Base-by-base conservation (phyloP, 1,284 basidiomycete genomes). In the Fistulina hepatica region DNA sequence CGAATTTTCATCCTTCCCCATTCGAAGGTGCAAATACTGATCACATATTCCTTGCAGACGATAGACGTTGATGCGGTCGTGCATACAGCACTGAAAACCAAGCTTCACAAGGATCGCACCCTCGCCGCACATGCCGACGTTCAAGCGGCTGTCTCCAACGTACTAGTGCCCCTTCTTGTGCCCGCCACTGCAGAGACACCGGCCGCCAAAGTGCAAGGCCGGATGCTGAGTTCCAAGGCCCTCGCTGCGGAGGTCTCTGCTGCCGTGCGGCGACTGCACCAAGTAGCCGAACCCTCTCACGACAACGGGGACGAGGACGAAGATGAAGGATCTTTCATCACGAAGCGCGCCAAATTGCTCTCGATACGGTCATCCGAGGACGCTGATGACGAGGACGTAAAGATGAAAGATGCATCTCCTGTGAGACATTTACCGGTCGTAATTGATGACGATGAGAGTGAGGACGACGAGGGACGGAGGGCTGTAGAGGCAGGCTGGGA, bases 141-240 rank as follows among this genome's bases (percentile, higher is more conserved):
- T 26, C 61, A 63, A 40, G 49, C 54, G 3, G 68, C 67, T 6
- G 47, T 81, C 16, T 52, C 55, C 1, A 54, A 56, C 12, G 71
- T 68, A 49, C 58, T 71, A n/a, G 51, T 54, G 3, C 57, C 54
- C 37, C 34, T 57, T 10, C 48, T 61, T 33, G 39, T 48, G 21
- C 55, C 53, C 3, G 57, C 57, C 8, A 42, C 49, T 2, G 51
- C 65, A 8, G 67, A 69, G n/a, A 64, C 69, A 16, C 56, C 67
- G 2, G 51, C 60, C 12, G 66, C 68, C 6, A 84, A 82, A 56
- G 73, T 82, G 2, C 77, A 84, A 49, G 78, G 71, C 41, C 73
- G 83, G 20, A 59, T 93, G 17, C 64, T 83, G 30, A 89, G 84
- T 50, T 81, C 81, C 2, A 91, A 86, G 55, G 57, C 69, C 13